Conservation (phyloP, 441 rosid genomes). For the Biscutella laevigata region DNA sequence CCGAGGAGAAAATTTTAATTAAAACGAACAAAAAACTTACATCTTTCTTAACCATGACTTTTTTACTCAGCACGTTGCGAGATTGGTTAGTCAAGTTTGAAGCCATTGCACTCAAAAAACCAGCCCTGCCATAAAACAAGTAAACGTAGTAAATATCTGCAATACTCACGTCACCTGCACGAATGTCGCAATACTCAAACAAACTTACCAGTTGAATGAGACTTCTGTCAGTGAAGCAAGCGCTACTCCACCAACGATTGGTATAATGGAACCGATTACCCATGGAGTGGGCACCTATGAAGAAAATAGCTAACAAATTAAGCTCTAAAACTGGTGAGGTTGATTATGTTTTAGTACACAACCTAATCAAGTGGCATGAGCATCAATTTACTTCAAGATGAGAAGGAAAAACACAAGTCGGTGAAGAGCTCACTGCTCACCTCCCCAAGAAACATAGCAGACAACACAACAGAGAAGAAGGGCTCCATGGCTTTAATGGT, state of each 20-base stretch:
- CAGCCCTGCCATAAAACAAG: slow-evolving; percentile 51
- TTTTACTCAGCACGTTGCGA: slow-evolving; percentile 95
- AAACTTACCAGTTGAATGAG: slow-evolving; percentile 81
- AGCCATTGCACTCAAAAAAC: slow-evolving; percentile 98
- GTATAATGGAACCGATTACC: slow-evolving; percentile 81
- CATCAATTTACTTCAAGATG: neutral
- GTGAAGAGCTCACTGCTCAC: slow-evolving; percentile 34
- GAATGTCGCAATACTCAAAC: neutral
- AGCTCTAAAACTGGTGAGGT: neutral
- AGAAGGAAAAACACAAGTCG: neutral
- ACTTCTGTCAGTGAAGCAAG: slow-evolving; percentile 90
- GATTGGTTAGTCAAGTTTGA: slow-evolving; percentile 96
- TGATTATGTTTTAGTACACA: neutral
- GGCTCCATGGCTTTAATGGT: slow-evolving; percentile 98
- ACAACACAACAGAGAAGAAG: slow-evolving; percentile 86
- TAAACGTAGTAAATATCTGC: neutral
- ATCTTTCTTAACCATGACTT: slow-evolving; percentile 91
- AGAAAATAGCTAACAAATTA: slow-evolving; percentile 1
- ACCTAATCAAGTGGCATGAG: neutral
- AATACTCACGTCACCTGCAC: too few relatives aligned
- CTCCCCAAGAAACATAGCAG: slow-evolving; percentile 94
- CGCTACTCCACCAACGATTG: slow-evolving; percentile 93
- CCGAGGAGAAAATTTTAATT: neutral
- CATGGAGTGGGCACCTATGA: slow-evolving; percentile 65
- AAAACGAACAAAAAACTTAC: slow-evolving; percentile 33